phyloP scores from a whole-genome alignment of 306 rosid species.

The Vicia villosa region DNA sequence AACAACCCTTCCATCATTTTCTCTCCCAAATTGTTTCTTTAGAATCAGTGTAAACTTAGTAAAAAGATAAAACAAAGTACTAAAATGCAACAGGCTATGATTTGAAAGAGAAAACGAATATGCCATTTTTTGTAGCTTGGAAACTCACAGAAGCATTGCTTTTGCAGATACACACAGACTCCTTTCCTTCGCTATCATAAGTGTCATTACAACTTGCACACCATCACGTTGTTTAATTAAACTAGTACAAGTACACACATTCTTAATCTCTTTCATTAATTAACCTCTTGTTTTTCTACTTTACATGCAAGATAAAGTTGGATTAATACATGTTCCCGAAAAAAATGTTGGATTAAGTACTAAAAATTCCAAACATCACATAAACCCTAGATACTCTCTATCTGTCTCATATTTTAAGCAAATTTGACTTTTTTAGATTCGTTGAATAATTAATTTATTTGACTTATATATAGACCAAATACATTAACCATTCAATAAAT shows the following conservation, averaged over 20 bases:
- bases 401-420: too few species aligned
- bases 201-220: conserved; percentile 37
- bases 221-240: conserved; percentile 16
- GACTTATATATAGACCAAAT: too few species aligned
- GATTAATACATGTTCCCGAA: too few species aligned
- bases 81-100: conserved; percentile 1
- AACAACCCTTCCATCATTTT: conserved; percentile 30
- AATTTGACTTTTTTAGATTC: too few species aligned
- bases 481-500: too few species aligned
- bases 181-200: conserved; percentile 35
- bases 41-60: conserved; percentile 56
- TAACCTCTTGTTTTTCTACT: conserved; percentile 38
- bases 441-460: too few species aligned
- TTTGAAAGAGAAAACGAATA: conserved; percentile 41
- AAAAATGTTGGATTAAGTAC: too few species aligned
- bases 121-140: conserved; percentile 55
- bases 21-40: conserved; percentile 46
- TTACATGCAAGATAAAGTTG: not conserved
- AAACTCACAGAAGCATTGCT: conserved; percentile 60
- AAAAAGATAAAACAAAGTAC: conserved; percentile 5
- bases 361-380: too few species aligned
- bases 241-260: conserved; percentile 1
- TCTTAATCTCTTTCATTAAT: conserved; percentile 33
- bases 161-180: conserved; percentile 46
- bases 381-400: too few species aligned